Evolutionary conservation across 169 alveolate species (phyloP).

Genomic region (Perkinsus marinus): DNA sequence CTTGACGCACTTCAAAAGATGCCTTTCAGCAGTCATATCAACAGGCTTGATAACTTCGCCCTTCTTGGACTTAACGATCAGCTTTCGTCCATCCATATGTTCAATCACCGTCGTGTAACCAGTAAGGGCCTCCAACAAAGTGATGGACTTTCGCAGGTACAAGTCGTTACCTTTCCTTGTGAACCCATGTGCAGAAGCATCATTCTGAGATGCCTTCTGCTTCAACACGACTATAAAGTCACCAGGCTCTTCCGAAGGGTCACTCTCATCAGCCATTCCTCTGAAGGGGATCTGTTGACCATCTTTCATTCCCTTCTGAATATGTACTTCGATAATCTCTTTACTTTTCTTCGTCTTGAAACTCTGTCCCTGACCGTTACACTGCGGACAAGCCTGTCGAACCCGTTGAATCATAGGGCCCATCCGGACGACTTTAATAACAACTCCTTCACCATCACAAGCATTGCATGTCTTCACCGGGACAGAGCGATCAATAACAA

Average conservation of each 20-base stretch:
- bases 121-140: slow-evolving; percentile 54
- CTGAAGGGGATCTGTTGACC: slow-evolving; percentile 24
- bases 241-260: slow-evolving; percentile 57
- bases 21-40: background rate
- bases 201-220: slow-evolving; percentile 28
- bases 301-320: slow-evolving; percentile 56
- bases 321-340: slow-evolving; percentile 36
- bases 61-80: slow-evolving; percentile 35
- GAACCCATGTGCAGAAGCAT: slow-evolving; percentile 37
- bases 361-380: slow-evolving; percentile 39
- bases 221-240: slow-evolving; percentile 40
- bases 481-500: slow-evolving; percentile 2
- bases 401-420: slow-evolving; percentile 18
- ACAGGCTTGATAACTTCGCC: slow-evolving; percentile 55
- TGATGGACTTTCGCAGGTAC: slow-evolving; percentile 35
- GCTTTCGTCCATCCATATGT: slow-evolving; percentile 54
- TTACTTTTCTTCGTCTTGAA: slow-evolving; percentile 28
- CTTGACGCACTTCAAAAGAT: slow-evolving; percentile 38
- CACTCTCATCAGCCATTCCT: slow-evolving; percentile 27
- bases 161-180: slow-evolving; percentile 62
- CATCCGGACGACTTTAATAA: slow-evolving; percentile 32
- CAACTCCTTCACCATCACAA: slow-evolving; percentile 60
- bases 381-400: slow-evolving; percentile 31
- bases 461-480: slow-evolving; percentile 30
- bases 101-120: slow-evolving; percentile 47